Conservation (phyloP, 2,329 filamentous ascomycete species). For the Lasiodiplodia gonubiensis region DNA sequence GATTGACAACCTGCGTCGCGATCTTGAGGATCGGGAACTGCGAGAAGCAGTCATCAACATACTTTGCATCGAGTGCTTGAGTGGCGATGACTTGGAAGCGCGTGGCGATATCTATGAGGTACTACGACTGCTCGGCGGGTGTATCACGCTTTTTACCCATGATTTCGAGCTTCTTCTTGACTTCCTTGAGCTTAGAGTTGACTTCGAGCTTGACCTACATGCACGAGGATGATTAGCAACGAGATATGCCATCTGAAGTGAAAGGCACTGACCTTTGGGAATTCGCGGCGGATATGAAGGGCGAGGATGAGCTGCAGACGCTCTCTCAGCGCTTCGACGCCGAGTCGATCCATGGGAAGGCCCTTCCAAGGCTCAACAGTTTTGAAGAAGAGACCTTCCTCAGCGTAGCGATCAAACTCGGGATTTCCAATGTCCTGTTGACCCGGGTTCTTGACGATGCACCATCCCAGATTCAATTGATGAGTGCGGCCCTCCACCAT, state of each 20-base stretch:
- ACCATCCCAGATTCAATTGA: conserved; percentile 57
- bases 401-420: conserved; percentile 35
- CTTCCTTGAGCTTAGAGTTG: conserved; percentile 36
- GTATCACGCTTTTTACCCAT: conserved; percentile 46
- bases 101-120: conserved; percentile 46
- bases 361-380: conserved; percentile 44
- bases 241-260: background rate
- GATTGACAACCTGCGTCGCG: conserved; percentile 41
- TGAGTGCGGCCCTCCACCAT: conserved; percentile 49
- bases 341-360: conserved; percentile 47
- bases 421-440: conserved; percentile 34
- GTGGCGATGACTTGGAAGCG: conserved; percentile 47
- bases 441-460: conserved; percentile 58
- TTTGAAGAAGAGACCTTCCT: conserved; percentile 47
- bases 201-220: conserved; percentile 44
- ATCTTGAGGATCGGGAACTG: conserved; percentile 40
- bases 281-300: conserved; percentile 52
- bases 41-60: conserved; percentile 45
- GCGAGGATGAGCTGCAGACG: conserved; percentile 52
- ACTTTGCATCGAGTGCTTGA: conserved; percentile 45
- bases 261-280: conserved; percentile 48
- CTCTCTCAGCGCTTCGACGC: conserved; percentile 48
- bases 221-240: conserved; percentile 35
- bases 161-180: conserved; percentile 34
- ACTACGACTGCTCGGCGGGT: conserved; percentile 43